These are phyloP conservation scores for Lumnitzera littorea DNA, from an alignment of 345 rosid species.

Conservation along the genomic window DNA sequence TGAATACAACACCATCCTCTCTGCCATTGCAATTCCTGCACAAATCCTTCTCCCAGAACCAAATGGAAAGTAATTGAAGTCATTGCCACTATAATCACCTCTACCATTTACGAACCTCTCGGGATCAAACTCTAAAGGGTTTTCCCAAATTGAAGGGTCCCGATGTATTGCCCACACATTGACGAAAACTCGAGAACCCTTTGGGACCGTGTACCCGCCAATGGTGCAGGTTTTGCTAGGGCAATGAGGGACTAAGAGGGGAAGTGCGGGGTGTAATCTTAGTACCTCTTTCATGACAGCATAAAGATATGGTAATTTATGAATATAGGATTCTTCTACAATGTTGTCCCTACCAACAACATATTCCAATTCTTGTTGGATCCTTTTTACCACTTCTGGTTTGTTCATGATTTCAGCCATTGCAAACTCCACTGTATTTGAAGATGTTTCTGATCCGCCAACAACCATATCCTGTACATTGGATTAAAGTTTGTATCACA, in stretches of 20 bases:
- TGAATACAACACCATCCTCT: constrained; percentile 12
- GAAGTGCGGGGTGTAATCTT: constrained; percentile 12
- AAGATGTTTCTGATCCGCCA: constrained; percentile 12
- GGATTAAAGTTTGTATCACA: too few relatives aligned
- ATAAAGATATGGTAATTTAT: constrained; percentile 8
- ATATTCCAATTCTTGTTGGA: constrained; percentile 8
- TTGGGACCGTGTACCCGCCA: constrained; percentile 11
- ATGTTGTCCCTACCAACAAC: constrained; percentile 9
- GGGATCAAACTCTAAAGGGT: constrained; percentile 9
- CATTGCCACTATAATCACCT: constrained; percentile 2
- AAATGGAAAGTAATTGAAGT: constrained; percentile 9
- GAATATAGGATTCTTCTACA: constrained; percentile 15
- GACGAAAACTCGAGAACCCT: constrained; percentile 10
- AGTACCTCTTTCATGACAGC: constrained; percentile 18
- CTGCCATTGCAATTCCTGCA: constrained; percentile 11
- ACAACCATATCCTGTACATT: constrained; percentile 12
- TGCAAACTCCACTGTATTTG: constrained; percentile 10
- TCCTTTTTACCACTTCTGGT: neutral
- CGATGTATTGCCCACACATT: constrained; percentile 16
- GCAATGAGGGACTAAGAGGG: constrained; percentile 14
- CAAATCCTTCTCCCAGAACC: constrained; percentile 17
- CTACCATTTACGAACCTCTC: constrained; percentile 6
- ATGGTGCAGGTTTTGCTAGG: constrained; percentile 8
- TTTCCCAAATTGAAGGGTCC: constrained; percentile 10
- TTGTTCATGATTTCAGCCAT: constrained; percentile 10